A percentile compares a stretch with the other conserved stretches of the same genome.
These are phyloP conservation scores for Pythium myriotylum DNA, from an alignment of 352 stramenopile genomes.

Conservation along the genomic window DNA sequence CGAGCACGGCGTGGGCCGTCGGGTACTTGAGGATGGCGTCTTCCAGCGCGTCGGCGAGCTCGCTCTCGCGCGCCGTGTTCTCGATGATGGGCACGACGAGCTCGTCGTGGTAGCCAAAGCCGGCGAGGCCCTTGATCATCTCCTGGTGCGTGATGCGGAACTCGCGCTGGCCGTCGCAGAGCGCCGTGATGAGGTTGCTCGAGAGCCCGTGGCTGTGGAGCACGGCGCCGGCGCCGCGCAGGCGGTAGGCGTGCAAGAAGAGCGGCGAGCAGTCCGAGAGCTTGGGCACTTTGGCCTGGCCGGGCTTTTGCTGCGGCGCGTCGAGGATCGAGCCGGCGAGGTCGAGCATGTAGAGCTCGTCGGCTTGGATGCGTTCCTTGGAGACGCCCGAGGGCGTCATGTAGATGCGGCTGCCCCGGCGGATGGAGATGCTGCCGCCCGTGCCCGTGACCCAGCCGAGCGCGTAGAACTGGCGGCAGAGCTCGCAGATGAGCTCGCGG, in stretches of 20 bases:
- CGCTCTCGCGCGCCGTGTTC: conserved; percentile 93
- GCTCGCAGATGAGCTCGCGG: conserved; percentile 68
- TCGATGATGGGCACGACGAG: conserved; percentile 96
- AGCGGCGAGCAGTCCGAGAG: conserved; percentile 94
- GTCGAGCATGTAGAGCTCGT: conserved; percentile 96
- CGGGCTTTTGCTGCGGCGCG: conserved; percentile 44
- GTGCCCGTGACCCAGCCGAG: conserved; percentile 95
- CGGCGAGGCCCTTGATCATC: conserved; percentile 97
- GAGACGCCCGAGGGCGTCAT: conserved; percentile 96
- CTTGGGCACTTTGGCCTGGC: conserved; percentile 48
- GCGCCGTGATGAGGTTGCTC: conserved; percentile 89
- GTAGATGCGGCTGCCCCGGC: conserved; percentile 92
- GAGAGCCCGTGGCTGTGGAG: conserved; percentile 82
- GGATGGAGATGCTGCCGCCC: conserved; percentile 93
- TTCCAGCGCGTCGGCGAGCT: conserved; percentile 90
- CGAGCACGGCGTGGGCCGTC: conserved; percentile 90
- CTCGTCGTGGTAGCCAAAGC: conserved; percentile 91
- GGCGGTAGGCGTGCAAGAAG: conserved; percentile 92
- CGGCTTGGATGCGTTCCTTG: conserved; percentile 95
- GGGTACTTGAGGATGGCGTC: conserved; percentile 88
- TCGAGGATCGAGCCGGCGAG: conserved; percentile 81
- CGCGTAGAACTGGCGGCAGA: conserved; percentile 79
- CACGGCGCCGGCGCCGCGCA: conserved; percentile 74
- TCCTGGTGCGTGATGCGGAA: conserved; percentile 95
- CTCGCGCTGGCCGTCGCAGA: conserved; percentile 82